Base-by-base conservation (phyloP, 1,139 yeast species). In the Candida pseudoviswanathii region DNA sequence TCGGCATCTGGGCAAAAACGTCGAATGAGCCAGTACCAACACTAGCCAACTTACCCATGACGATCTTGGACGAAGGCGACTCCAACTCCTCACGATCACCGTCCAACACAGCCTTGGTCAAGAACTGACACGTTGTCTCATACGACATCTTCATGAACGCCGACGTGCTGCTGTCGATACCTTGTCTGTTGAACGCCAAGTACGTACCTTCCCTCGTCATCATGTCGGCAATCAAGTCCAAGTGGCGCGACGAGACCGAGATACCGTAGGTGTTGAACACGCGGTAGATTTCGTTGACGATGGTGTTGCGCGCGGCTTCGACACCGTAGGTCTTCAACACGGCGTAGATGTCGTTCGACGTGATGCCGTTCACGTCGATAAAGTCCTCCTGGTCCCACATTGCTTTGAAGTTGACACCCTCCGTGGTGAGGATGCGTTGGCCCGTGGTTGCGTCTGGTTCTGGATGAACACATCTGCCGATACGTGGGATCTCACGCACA, bases 121-220 rank as follows among this genome's bases (percentile, higher is more conserved):
- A 81, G 80, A 95, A 95, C 70, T 89, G 96, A 76, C 97, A 91
- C 2, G 99, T 95, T 44, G 99, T 94, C 74, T 95, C 99, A 70
- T 91, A 95, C 52, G 97, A 90, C 99, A 95, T 95, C 79, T 95
- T 95, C 94, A 91, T 86, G 76, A 95, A 89, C 31, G 98, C 89
- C 8, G 98, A 92, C 2, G 98, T 91, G 24, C 95, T 85, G 2
- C 96, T 81, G 67, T 94, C 98, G 67, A 95, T 92, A 70, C 99
- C 99, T 74, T 91, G 97, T 79, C 99, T 87, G 73, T 91, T 92
- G 78, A 95, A 95, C 27, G 99, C 97, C 67, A 94, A 76, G 67
- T 92, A 95, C 2, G 95, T 83, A 63, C 99, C 99, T 73, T 94
- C 98, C 68, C 99, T 84, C 3, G 99, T 95, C 99, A 95, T 95